A percentile compares a stretch with the other conserved stretches of the same genome.
These are phyloP conservation scores for Zygotorulaspora mrakii DNA, from an alignment of 1,139 yeast species.

Conservation along the genomic window DNA sequence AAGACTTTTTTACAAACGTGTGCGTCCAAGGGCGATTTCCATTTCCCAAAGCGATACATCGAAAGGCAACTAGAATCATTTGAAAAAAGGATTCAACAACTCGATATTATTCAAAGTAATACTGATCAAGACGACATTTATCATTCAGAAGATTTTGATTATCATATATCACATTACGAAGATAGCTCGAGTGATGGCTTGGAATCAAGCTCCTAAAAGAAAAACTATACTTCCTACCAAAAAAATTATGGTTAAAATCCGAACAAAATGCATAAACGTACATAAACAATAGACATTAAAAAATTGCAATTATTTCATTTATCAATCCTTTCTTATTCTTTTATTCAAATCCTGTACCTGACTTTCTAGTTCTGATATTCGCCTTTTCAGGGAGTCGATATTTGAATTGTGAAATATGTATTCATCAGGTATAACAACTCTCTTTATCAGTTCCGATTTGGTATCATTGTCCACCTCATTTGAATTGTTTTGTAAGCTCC, in stretches of 20 bases:
- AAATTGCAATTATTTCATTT: background rate
- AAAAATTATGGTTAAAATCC: no score
- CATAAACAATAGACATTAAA: slow-evolving; percentile 4
- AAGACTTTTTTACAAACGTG: slow-evolving; percentile 22
- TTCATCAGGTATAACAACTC: slow-evolving; percentile 15
- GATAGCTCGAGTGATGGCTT: slow-evolving; percentile 3
- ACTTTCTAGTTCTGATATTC: slow-evolving; percentile 23
- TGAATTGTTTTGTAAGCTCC: slow-evolving; percentile 2
- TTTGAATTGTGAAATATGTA: slow-evolving; percentile 14
- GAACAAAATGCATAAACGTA: slow-evolving; percentile 5
- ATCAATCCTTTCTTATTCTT: slow-evolving; percentile 14
- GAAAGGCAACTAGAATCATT: slow-evolving; percentile 23
- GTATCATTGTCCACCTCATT: slow-evolving; percentile 6
- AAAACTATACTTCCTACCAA: no score
- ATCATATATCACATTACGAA: slow-evolving; percentile 10
- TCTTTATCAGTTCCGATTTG: slow-evolving; percentile 7
- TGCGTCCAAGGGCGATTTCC: slow-evolving; percentile 20
- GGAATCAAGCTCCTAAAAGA: slow-evolving; percentile 6
- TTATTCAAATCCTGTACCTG: slow-evolving; percentile 21
- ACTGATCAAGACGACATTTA: slow-evolving; percentile 1
- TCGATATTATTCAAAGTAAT: background rate
- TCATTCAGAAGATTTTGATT: slow-evolving; percentile 10
- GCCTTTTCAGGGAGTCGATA: slow-evolving; percentile 21
- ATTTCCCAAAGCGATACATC: slow-evolving; percentile 22
- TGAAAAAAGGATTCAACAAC: slow-evolving; percentile 22